Evolutionary conservation across 805 yeast species (phyloP).

Genomic region (Ogataea methanolica): DNA sequence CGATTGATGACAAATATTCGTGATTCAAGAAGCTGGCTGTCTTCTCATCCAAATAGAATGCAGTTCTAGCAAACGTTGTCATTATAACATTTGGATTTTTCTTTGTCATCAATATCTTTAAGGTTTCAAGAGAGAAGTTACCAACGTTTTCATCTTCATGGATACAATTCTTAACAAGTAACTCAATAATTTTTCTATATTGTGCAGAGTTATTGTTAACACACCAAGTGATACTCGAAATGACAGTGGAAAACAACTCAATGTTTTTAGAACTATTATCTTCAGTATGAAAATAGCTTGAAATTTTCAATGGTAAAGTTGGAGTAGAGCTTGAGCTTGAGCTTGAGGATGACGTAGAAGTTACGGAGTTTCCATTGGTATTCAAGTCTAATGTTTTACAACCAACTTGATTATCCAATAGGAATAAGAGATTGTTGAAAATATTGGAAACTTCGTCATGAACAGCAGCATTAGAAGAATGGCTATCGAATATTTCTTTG

Average conservation of each 20-base stretch:
- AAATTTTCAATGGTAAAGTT: constrained; percentile 31
- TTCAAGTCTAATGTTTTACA: constrained; percentile 23
- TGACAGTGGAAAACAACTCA: constrained; percentile 63
- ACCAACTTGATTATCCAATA: constrained; percentile 61
- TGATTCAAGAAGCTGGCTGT: constrained; percentile 51
- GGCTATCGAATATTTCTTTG: constrained; percentile 40
- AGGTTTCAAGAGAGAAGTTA: constrained; percentile 55
- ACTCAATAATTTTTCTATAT: constrained; percentile 64
- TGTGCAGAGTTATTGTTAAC: constrained; percentile 41
- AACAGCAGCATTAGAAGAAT: constrained; percentile 41
- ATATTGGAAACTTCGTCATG: constrained; percentile 70
- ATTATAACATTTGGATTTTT: constrained; percentile 67
- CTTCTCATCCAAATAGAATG: constrained; percentile 73
- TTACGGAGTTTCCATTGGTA: neutral
- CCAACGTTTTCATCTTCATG: constrained; percentile 64
- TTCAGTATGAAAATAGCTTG: constrained; percentile 35
- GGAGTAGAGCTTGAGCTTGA: constrained; percentile 17
- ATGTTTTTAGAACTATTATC: constrained; percentile 32
- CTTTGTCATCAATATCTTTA: constrained; percentile 61
- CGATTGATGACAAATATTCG: constrained; percentile 55
- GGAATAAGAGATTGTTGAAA: constrained; percentile 48
- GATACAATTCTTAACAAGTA: constrained; percentile 70
- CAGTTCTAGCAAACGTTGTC: constrained; percentile 70
- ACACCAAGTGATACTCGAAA: constrained; percentile 75
- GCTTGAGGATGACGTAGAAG: constrained; percentile 1